phyloP scores from a whole-genome alignment of 2,329 filamentous ascomycete genomes.

The Raffaelea arxii region DNA sequence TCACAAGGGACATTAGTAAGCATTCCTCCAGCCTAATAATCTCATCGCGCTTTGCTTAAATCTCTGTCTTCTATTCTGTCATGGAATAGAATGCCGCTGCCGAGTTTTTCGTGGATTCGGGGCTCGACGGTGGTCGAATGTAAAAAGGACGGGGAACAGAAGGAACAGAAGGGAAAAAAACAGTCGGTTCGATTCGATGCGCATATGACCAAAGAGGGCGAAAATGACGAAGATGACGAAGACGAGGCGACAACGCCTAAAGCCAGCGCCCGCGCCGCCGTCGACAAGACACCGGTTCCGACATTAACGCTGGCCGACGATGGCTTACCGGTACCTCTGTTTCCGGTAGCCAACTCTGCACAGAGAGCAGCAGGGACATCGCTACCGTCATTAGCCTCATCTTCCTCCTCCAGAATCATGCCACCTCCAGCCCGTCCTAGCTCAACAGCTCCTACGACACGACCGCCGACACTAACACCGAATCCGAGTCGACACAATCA shows the following conservation, averaged over 20 bases:
- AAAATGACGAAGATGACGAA: constrained; percentile 16
- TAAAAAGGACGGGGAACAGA: no score
- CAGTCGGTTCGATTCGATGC: neutral
- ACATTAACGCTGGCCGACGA: constrained; percentile 13
- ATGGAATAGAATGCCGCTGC: no score
- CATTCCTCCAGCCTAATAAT: no score
- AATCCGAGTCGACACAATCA: constrained; percentile 4
- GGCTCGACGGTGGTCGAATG: no score
- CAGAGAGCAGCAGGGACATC: constrained; percentile 15
- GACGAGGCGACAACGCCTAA: constrained; percentile 42
- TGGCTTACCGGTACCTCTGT: neutral
- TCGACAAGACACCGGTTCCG: neutral
- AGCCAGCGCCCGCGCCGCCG: constrained; percentile 22
- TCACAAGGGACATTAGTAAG: no score
- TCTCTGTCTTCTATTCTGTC: no score
- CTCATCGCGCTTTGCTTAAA: no score
- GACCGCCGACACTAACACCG: constrained; percentile 6
- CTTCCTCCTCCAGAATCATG: constrained; percentile 14
- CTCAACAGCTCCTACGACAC: constrained; percentile 2
- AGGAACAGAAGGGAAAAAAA: no score
- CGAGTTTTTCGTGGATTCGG: no score
- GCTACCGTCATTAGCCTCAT: constrained; percentile 25
- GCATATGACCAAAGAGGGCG: constrained; percentile 8
- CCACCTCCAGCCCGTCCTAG: constrained; percentile 20
- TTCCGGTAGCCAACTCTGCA: neutral